These are phyloP conservation scores for Schizophyllum amplum DNA, from an alignment of 1,284 basidiomycete genomes.

Conservation along the genomic window DNA sequence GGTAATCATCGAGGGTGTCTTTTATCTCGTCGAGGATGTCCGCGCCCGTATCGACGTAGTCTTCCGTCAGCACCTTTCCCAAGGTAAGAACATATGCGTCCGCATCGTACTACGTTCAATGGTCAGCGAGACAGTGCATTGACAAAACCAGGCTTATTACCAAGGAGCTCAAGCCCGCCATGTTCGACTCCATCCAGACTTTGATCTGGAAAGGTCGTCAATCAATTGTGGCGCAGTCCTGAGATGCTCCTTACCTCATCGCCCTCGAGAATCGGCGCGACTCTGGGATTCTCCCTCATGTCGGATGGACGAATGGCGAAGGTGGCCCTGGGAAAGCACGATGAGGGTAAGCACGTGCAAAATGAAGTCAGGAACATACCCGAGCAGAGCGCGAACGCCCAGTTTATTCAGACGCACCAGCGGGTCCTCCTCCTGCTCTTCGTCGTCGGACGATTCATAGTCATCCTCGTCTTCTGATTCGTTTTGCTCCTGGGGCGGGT, in stretches of 20 bases:
- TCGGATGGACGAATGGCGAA: conserved; percentile 4
- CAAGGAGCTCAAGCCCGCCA: background rate
- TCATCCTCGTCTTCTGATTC: background rate
- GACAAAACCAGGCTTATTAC: conserved; percentile 1
- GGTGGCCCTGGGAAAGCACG: conserved; percentile 2
- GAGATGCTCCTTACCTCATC: background rate
- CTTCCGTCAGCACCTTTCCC: background rate
- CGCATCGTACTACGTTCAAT: background rate
- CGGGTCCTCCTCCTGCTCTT: background rate
- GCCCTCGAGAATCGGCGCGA: conserved; percentile 2
- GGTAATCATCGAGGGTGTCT: background rate
- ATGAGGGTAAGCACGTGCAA: background rate
- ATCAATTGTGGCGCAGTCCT: background rate
- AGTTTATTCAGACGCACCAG: background rate
- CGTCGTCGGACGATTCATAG: background rate
- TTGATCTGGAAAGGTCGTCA: background rate
- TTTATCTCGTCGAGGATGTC: background rate
- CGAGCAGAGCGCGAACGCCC: background rate
- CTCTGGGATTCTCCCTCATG: background rate
- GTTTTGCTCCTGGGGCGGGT: background rate
- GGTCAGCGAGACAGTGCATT: background rate
- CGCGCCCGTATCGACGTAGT: background rate
- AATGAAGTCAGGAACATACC: conserved; percentile 1
- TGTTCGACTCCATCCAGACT: conserved; percentile 10
- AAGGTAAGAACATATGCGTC: conserved; percentile 7